These are phyloP conservation scores for Rhodocollybia butyracea DNA, from an alignment of 768 basidiomycete species.

Conservation along the genomic window DNA sequence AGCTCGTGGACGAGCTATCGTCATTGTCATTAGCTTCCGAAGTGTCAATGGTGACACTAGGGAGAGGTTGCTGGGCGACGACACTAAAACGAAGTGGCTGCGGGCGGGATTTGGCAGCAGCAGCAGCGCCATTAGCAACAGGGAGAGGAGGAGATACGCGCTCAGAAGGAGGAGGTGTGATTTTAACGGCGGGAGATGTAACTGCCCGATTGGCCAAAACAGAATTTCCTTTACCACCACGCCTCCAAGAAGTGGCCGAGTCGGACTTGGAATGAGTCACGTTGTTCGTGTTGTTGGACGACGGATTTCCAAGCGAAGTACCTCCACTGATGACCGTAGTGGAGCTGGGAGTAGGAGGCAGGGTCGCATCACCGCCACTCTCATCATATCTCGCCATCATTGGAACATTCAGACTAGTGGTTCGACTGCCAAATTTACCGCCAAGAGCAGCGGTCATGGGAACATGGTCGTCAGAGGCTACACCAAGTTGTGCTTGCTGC, in stretches of 20 bases:
- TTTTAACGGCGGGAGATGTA: conserved; percentile 65
- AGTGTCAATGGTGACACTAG: conserved; percentile 56
- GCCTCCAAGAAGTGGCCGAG: conserved; percentile 76
- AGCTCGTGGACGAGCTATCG: conserved; percentile 59
- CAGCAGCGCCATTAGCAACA: conserved; percentile 16
- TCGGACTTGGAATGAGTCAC: conserved; percentile 76
- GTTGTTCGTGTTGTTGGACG: conserved; percentile 35
- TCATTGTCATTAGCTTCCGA: conserved; percentile 51
- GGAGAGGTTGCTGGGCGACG: conserved; percentile 47
- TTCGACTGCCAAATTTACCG: conserved; percentile 72
- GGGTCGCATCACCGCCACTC: conserved; percentile 35
- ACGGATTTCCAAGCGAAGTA: conserved; percentile 57
- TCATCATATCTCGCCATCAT: conserved; percentile 35
- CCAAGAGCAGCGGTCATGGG: conserved; percentile 82
- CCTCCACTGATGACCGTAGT: conserved; percentile 74
- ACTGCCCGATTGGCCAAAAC: conserved; percentile 63
- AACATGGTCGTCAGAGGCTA: conserved; percentile 52
- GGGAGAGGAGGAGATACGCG: conserved; percentile 50
- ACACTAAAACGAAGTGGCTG: conserved; percentile 64
- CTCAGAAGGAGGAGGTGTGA: conserved; percentile 70
- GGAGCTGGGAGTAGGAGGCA: conserved; percentile 55
- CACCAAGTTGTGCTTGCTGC: conserved; percentile 56
- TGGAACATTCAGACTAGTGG: conserved; percentile 30
- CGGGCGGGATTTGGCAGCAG: conserved; percentile 48
- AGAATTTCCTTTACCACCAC: conserved; percentile 64